Conservation (phyloP, 2,329 filamentous ascomycete genomes). For the Nothophaeocryptopus gaeumannii region DNA sequence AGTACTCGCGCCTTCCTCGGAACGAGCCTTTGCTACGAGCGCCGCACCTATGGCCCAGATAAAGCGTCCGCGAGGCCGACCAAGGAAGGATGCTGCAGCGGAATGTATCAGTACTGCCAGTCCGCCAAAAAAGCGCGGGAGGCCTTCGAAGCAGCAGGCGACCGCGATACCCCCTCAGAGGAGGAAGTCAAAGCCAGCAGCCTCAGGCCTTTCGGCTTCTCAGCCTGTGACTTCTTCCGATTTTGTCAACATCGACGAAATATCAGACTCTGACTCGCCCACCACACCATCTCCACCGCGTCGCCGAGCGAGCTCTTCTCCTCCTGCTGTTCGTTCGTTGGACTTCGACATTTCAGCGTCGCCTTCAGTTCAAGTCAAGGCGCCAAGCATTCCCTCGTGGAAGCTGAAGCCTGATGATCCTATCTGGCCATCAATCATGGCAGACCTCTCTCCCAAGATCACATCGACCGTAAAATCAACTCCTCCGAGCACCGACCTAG, state of each 20-base stretch:
- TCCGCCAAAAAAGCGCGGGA: constrained; percentile 16
- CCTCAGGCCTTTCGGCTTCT: constrained; percentile 13
- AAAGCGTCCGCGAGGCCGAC: constrained; percentile 24
- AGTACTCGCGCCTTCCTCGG: constrained; percentile 2
- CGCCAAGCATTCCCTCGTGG: not conserved
- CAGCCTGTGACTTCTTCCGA: constrained; percentile 18
- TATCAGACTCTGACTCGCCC: constrained; percentile 33
- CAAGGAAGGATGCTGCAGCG: constrained; percentile 18
- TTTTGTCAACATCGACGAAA: constrained; percentile 33
- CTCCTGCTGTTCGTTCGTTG: constrained; percentile 22
- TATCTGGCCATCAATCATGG: constrained; percentile 35
- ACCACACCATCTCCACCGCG: constrained; percentile 34
- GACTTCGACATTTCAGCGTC: constrained; percentile 19
- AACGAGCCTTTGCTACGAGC: constrained; percentile 1
- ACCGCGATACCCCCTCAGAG: not conserved
- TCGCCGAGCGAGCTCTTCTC: constrained; percentile 27
- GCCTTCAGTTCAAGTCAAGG: constrained; percentile 10
- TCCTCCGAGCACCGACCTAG: constrained; percentile 40
- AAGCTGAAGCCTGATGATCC: constrained; percentile 26
- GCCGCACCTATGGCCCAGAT: not conserved
- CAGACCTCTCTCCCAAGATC: constrained; percentile 47
- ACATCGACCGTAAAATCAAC: constrained; percentile 48
- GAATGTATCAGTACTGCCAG: not conserved
- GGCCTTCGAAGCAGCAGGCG: constrained; percentile 15
- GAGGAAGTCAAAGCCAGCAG: not conserved